phyloP scores from a whole-genome alignment of 495 filamentous ascomycete genomes.

The Lichina pygmaea region DNA sequence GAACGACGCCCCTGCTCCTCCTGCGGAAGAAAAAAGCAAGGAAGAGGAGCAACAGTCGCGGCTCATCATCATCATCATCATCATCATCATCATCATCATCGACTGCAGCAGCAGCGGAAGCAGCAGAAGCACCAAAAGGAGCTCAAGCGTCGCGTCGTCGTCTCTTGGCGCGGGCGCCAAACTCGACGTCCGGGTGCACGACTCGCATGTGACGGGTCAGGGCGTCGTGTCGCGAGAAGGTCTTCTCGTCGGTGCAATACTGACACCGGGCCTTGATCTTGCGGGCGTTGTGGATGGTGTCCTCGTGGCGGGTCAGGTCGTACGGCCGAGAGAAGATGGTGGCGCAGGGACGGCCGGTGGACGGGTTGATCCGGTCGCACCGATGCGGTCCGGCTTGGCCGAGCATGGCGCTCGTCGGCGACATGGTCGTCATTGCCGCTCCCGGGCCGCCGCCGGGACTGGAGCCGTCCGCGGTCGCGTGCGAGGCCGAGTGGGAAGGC shows the following conservation, averaged over 20 bases:
- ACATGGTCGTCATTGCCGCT: conserved; percentile 5
- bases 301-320: conserved; percentile 89
- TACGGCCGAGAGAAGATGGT: conserved; percentile 92
- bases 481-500: conserved; percentile 13
- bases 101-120: too few species aligned
- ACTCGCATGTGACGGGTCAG: conserved; percentile 81
- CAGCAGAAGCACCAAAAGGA: too few species aligned
- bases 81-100: too few species aligned
- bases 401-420: conserved; percentile 20
- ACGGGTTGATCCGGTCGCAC: conserved; percentile 81
- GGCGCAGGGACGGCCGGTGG: conserved; percentile 88
- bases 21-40: too few species aligned
- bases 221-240: conserved; percentile 77
- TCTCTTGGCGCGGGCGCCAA: conserved; percentile 32
- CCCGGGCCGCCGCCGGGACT: conserved; percentile 6
- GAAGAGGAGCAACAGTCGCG: too few species aligned
- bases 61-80: too few species aligned
- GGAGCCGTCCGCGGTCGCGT: conserved; percentile 21
- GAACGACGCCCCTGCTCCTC: too few species aligned
- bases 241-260: conserved; percentile 91
- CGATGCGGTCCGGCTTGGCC: conserved; percentile 72
- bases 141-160: not conserved
- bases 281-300: conserved; percentile 84
- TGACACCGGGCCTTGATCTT: conserved; percentile 93
- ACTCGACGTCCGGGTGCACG: conserved; percentile 65